phyloP scores from a whole-genome alignment of 208 protist genomes.

The Endotrypanum monterogeii region DNA sequence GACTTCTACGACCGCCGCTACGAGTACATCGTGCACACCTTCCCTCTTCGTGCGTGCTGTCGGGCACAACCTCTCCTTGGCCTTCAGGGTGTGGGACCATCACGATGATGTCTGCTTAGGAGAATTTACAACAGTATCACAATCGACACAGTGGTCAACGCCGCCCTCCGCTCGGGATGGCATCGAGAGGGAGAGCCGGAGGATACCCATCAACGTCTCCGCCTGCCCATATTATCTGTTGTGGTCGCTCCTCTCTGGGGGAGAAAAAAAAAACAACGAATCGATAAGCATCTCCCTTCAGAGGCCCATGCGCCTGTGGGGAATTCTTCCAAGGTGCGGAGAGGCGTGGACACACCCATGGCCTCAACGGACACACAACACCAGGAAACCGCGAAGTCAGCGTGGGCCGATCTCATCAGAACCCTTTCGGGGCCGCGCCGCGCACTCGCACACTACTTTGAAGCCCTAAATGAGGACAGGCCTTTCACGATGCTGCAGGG shows the following conservation, averaged over 20 bases:
- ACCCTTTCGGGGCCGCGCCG: constrained; percentile 8
- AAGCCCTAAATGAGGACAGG: constrained; percentile 7
- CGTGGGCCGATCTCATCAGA: not conserved
- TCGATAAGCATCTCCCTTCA: not conserved
- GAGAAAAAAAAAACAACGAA: too few species aligned
- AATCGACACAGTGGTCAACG: not conserved
- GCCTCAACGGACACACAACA: not conserved
- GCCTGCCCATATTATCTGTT: constrained; percentile 2
- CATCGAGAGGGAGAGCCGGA: not conserved
- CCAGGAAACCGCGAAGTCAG: not conserved
- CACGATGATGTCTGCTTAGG: not conserved
- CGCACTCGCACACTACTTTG: constrained; percentile 25
- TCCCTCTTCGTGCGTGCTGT: not conserved
- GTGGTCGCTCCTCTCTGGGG: constrained; percentile 1
- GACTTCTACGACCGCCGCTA: too few species aligned
- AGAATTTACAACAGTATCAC: not conserved
- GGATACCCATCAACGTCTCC: not conserved
- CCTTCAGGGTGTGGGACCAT: not conserved
- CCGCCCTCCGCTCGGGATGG: not conserved
- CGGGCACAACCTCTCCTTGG: not conserved
- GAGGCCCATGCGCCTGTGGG: not conserved
- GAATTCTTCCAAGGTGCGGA: not conserved
- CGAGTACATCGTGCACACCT: too few species aligned
- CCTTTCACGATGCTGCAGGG: constrained; percentile 42
- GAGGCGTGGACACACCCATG: not conserved